Evolutionary conservation across 306 rosid genomes (phyloP).

Genomic region (Heteromeles arbutifolia): DNA sequence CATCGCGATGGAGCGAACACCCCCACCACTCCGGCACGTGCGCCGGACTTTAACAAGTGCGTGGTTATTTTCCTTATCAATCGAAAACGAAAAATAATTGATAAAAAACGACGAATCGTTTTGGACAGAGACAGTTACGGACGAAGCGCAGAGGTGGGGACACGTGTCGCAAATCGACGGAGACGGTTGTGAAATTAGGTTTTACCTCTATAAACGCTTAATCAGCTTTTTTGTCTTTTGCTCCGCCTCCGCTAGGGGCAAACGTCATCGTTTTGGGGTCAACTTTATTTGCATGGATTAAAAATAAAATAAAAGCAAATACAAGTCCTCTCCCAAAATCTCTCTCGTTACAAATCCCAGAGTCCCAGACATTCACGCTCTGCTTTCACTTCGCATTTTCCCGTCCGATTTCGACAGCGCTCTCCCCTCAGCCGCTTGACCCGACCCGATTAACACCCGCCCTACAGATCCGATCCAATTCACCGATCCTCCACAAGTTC

Average conservation of each 20-base stretch:
- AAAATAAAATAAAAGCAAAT: background rate
- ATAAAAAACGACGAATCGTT: background rate
- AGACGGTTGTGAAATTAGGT: background rate
- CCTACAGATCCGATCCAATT: slow-evolving; percentile 31
- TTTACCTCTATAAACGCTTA: background rate
- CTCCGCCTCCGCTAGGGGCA: background rate
- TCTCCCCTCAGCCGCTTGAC: slow-evolving; percentile 8
- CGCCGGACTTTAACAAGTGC: background rate
- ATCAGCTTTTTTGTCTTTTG: background rate
- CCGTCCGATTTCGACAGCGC: slow-evolving; percentile 11
- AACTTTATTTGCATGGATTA: background rate
- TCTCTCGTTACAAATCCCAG: background rate
- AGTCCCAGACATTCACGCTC: background rate
- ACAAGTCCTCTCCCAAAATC: background rate
- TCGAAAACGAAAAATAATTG: background rate
- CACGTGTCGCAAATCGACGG: background rate
- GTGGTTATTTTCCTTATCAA: slow-evolving; percentile 11
- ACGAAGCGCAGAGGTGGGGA: too few species aligned
- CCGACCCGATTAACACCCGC: background rate
- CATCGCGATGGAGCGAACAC: too few species aligned
- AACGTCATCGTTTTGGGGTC: background rate
- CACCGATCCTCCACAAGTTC: slow-evolving; percentile 6
- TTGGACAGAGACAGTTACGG: background rate
- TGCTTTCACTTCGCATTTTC: background rate
- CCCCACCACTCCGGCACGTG: slow-evolving; percentile 27